phyloP scores from a whole-genome alignment of 2,329 filamentous ascomycete species.

The Venturia carpophila region DNA sequence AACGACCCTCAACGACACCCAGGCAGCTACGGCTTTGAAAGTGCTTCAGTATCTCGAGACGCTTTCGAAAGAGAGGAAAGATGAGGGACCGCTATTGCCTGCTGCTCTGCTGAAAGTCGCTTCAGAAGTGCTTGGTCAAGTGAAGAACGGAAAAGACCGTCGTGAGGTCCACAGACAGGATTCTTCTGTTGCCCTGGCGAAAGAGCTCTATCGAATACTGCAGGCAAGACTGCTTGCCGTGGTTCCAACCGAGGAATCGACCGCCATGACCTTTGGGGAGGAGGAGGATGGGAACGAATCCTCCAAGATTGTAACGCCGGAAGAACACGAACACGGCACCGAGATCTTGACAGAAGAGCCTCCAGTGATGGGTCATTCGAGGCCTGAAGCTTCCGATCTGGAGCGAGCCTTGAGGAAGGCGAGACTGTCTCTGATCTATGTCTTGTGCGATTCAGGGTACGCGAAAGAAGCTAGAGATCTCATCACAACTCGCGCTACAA shows the following conservation, averaged over 20 bases:
- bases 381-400: not conserved
- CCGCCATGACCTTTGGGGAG: not conserved
- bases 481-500: not conserved
- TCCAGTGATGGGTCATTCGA: not conserved
- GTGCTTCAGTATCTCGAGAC: slow-evolving; percentile 53
- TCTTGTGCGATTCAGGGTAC: not conserved
- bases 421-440: not conserved
- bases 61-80: not conserved
- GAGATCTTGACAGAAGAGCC: not conserved
- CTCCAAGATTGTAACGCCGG: not conserved
- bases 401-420: not conserved
- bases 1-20: slow-evolving; percentile 53
- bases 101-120: not conserved
- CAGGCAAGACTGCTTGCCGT: not conserved
- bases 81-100: not conserved
- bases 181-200: slow-evolving; percentile 5
- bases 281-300: not conserved
- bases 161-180: not conserved
- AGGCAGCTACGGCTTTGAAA: slow-evolving; percentile 53
- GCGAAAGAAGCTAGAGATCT: slow-evolving; percentile 1
- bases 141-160: not conserved
- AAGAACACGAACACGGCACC: not conserved
- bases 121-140: not conserved
- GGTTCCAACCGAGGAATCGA: not conserved
- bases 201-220: slow-evolving; percentile 5